A percentile compares a stretch with the other conserved stretches of the same genome.
These are phyloP conservation scores for Effrenium voratum DNA, from an alignment of 73 alveolate genomes.

Conservation along the genomic window DNA sequence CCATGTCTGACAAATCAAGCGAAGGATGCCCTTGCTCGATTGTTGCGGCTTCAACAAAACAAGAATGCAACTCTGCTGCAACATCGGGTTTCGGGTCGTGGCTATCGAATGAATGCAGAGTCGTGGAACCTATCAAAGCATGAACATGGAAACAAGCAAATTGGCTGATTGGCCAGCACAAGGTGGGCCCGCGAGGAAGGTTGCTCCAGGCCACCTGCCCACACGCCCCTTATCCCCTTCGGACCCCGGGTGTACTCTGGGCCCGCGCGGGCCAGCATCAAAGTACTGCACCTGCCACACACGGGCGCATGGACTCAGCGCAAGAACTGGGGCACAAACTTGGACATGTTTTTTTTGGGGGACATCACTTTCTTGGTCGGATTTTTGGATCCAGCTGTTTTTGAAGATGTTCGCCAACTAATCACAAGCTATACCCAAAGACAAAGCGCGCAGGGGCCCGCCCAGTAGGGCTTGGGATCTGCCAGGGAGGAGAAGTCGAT, in stretches of 20 bases:
- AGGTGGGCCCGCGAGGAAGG: too few species aligned
- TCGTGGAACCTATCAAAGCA: neutral
- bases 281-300: conserved; percentile 51
- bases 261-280: conserved; percentile 49
- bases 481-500: conserved; percentile 75
- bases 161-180: neutral
- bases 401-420: neutral
- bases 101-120: neutral
- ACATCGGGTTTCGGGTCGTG: neutral
- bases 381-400: neutral
- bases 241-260: neutral
- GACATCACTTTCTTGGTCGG: neutral
- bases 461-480: conserved; percentile 88
- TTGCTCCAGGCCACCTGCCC: too few species aligned
- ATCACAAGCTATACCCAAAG: neutral
- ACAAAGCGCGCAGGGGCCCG: neutral
- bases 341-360: neutral
- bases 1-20: neutral
- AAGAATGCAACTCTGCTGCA: neutral
- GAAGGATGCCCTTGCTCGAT: neutral
- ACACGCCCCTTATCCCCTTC: too few species aligned
- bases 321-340: neutral
- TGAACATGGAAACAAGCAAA: neutral
- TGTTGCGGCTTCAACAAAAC: neutral
- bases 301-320: neutral